Evolutionary conservation across 345 rosid species (phyloP).

Genomic region (Streptanthus diversifolius): DNA sequence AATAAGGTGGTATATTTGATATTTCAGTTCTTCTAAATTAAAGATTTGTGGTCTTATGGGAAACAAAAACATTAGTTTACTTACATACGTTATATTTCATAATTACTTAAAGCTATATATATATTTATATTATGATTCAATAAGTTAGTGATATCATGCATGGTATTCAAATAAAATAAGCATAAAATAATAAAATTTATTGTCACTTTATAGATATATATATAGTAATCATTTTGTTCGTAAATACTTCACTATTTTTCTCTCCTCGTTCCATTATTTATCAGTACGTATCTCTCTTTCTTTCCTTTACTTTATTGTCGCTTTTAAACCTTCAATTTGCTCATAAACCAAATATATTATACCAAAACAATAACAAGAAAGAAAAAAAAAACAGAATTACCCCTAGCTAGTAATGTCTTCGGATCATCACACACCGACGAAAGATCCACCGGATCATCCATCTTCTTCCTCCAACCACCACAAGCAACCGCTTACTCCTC

Average conservation of each 20-base stretch:
- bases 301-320: conserved; percentile 19
- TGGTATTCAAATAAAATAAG: not conserved
- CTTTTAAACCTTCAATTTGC: conserved; percentile 4
- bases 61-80: not conserved
- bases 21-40: not conserved
- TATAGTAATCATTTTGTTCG: not conserved
- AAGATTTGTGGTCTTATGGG: not conserved
- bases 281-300: conserved; percentile 3
- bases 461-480: conserved; percentile 25
- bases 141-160: not conserved
- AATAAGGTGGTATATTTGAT: not conserved
- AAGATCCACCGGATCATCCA: conserved; percentile 35
- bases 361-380: not conserved
- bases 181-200: not conserved
- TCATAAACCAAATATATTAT: conserved; percentile 18
- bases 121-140: not conserved
- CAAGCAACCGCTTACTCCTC: conserved; percentile 17
- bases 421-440: conserved; percentile 29
- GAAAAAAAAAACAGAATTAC: not conserved
- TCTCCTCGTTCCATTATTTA: conserved; percentile 17
- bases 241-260: not conserved
- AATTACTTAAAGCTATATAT: not conserved
- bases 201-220: not conserved
- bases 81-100: not conserved
- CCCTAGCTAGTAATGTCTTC: conserved; percentile 24